Evolutionary conservation across 2,329 filamentous ascomycete species (phyloP), one percentile per base, ranked within the genome.

Genomic region (Aspergillus sojae): DNA sequence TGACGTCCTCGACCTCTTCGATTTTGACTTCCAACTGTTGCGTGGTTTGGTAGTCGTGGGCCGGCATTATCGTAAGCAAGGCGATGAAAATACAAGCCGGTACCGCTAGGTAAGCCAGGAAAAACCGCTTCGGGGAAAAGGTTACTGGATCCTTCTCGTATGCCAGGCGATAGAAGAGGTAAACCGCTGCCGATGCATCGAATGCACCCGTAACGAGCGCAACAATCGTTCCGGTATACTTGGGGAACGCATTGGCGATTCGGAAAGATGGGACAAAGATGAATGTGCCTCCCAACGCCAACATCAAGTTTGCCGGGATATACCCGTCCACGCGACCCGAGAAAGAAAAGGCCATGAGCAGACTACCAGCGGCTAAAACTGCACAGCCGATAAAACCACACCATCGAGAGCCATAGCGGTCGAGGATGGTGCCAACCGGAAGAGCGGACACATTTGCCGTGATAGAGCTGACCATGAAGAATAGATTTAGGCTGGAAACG

Each of bases 401-500:
- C 5, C 92, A 82, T 53, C 90, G 86, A n/a, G 93, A 93, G 1
- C 93, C 93, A 73, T 86, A 93, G 67, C 89, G 86, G 78, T 97
- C 93, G 16, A 97, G 86, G 30, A 96, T 89, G 5, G 91, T 91
- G 28, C 93, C 93, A 30, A 96, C 88, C 1, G 93, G 91, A 2
- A 97, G 84, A 41, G 93, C 93, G 50, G 89, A 91, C 21, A 96
- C 89, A 71, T 97, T 97, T 52, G 93, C 95, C 11, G 88, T 91
- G 3, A 96, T 93, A 28, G 93, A 93, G 30, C 93, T 93, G 43
- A 93, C 86, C 11, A 92, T 95, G 82, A 97, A 97, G 90, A 96
- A 96, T 71, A 96, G 81, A 74, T 97, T 97, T 62, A 97, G 84
- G 67, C 79, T 80, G 61, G 9, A 5, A n/a, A 41, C 19, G n/a